Percentiles rank a stretch among this genome's conserved stretches.
Evolutionary conservation across 805 yeast species (phyloP).

Genomic region (Dipodascus geniculatus): DNA sequence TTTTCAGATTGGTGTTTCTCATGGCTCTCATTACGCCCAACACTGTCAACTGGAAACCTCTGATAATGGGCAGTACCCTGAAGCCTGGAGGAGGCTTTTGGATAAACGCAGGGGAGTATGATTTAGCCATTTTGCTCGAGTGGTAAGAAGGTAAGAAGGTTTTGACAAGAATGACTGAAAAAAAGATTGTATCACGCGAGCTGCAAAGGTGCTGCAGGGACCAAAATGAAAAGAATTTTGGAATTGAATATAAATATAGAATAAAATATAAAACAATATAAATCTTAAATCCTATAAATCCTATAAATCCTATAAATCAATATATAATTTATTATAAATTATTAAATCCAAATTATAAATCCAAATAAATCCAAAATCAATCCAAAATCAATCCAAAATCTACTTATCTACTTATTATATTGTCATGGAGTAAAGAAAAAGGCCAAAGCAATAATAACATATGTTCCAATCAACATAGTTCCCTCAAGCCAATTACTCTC

Average conservation of each 20-base stretch:
- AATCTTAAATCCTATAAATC: too few species aligned
- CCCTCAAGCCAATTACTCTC: slow-evolving; percentile 97
- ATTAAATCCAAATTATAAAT: too few species aligned
- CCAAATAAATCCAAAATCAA: not conserved
- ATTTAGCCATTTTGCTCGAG: not conserved
- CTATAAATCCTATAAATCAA: too few species aligned
- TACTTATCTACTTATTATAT: too few species aligned
- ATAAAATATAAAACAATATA: too few species aligned
- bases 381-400: not conserved
- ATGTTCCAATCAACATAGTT: slow-evolving; percentile 78
- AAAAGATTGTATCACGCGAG: too few species aligned
- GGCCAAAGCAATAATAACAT: slow-evolving; percentile 76
- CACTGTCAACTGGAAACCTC: slow-evolving; percentile 43
- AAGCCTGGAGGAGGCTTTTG: slow-evolving; percentile 48
- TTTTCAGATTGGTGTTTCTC: slow-evolving; percentile 31
- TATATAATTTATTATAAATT: too few species aligned
- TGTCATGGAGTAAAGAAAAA: slow-evolving; percentile 52
- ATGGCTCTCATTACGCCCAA: slow-evolving; percentile 38
- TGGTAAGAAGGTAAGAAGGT: not conserved
- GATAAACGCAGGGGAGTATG: slow-evolving; percentile 42
- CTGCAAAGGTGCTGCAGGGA: too few species aligned
- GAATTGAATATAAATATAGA: too few species aligned
- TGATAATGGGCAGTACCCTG: slow-evolving; percentile 34
- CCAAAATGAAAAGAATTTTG: too few species aligned
- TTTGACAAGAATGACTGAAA: too few species aligned